Percentiles rank a stretch among this genome's conserved stretches.
These are phyloP conservation scores for Lodderomyces beijingensis DNA, from an alignment of 1,139 yeast genomes.

Conservation along the genomic window DNA sequence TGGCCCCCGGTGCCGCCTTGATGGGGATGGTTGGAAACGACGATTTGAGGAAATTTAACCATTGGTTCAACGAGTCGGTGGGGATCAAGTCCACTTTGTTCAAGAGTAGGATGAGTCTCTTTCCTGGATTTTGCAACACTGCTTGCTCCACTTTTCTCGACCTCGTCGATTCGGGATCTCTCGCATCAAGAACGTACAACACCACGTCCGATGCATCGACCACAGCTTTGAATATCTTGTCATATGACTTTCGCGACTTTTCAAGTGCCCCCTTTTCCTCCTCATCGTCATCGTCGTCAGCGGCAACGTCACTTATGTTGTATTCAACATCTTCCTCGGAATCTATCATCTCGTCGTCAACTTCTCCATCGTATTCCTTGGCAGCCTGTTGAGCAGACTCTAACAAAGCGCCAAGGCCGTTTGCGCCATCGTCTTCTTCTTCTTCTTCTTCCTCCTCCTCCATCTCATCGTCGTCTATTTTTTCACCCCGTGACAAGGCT, in stretches of 20 bases:
- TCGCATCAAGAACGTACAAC: constrained; percentile 88
- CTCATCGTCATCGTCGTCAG: constrained; percentile 37
- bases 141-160: constrained; percentile 89
- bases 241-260: constrained; percentile 88
- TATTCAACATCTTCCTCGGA: constrained; percentile 40
- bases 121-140: constrained; percentile 69
- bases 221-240: constrained; percentile 75
- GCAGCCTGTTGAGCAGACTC: constrained; percentile 90
- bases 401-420: constrained; percentile 77
- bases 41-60: constrained; percentile 77
- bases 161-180: constrained; percentile 96
- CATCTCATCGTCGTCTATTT: constrained; percentile 35
- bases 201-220: constrained; percentile 89
- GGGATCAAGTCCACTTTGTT: constrained; percentile 95
- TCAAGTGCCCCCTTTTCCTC: constrained; percentile 44
- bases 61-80: constrained; percentile 70
- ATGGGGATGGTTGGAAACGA: constrained; percentile 92
- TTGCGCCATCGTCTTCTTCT: constrained; percentile 46
- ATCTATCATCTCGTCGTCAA: constrained; percentile 29
- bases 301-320: constrained; percentile 29
- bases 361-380: constrained; percentile 55
- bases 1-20: constrained; percentile 52
- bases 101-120: constrained; percentile 77
- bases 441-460: constrained; percentile 33
- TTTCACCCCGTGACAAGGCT: constrained; percentile 42